Base-by-base conservation (phyloP, 257 asterid species). In the Lycium barbarum region DNA sequence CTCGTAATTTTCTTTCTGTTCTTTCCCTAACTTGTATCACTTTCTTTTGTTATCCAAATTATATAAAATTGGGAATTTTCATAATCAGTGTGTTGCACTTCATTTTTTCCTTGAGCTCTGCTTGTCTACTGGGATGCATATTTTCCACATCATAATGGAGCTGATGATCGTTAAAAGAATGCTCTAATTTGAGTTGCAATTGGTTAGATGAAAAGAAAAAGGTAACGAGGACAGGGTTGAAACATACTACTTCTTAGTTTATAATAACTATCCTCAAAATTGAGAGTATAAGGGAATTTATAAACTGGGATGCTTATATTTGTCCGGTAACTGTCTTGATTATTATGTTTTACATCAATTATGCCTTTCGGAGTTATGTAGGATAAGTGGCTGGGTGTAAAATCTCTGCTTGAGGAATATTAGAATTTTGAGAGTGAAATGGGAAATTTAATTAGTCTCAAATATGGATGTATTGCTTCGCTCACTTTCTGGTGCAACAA, bases 401-500 rank as follows among this genome's bases (percentile, higher is more conserved):
- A 20, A 45, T 73, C 47, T 73, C 40, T 73, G 59, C 59, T n/a
- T 26, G 20, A 73, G 40, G 17, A 73, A 47, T 49, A 73, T 47
- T 2, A 20, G 17, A 73, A 20, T 73, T 71, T 72, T 73, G 80
- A 73, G 20, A n/a, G 33, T 73, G 20, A 20, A 20, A 45, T 73
- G 59, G 58, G n/a, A n/a, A 72, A 47, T 73, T 45, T 71, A n/a
- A 47, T 20, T 70, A 73, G 58, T 73, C 79, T 12, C 59, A 47
- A 73, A 59, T 49, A 47, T 47, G 10, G 59, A 47, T 26, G 59
- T 47, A 73, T 47, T 20, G 40, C 55, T 72, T 72, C 45, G 33
- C 80, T 72, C 57, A 43, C 80, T 45, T 45, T 72, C 58, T 72
- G 35, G 18, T 72, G 80, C 80, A 72, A n/a, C 80, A 72, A 72